Evolutionary conservation across 768 basidiomycete species (phyloP).

Genomic region (Clitopilus hobsonii): DNA sequence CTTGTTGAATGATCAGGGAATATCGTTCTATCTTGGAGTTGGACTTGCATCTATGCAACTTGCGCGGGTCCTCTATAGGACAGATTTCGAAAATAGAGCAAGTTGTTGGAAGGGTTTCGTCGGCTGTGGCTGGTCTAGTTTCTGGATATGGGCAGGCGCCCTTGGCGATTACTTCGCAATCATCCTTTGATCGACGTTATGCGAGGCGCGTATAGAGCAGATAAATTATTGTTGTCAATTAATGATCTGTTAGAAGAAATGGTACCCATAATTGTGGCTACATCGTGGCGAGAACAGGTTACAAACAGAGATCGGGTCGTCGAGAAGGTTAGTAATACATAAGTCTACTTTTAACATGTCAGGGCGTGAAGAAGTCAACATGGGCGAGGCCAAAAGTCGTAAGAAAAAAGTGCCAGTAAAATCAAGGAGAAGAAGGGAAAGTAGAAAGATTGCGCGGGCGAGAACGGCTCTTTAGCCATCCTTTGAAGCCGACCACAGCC

Average conservation of each 20-base stretch:
- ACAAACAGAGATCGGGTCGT: not conserved
- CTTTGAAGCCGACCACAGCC: constrained; percentile 72
- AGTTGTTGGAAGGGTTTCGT: constrained; percentile 92
- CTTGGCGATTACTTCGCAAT: constrained; percentile 54
- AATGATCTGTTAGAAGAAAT: constrained; percentile 7
- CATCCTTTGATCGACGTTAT: constrained; percentile 4
- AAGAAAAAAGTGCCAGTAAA: not conserved
- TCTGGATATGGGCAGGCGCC: constrained; percentile 83
- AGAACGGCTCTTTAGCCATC: constrained; percentile 57
- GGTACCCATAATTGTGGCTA: constrained; percentile 4
- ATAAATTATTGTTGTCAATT: constrained; percentile 3
- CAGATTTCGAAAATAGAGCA: constrained; percentile 67
- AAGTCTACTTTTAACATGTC: not conserved
- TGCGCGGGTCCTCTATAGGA: constrained; percentile 65
- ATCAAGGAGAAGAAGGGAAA: constrained; percentile 10
- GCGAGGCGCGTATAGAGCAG: not conserved
- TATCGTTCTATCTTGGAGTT: constrained; percentile 76
- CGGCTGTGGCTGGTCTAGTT: constrained; percentile 84
- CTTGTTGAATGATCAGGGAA: constrained; percentile 69
- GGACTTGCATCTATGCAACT: constrained; percentile 73
- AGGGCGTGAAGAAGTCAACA: not conserved
- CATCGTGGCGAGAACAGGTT: not conserved
- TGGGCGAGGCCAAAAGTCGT: not conserved
- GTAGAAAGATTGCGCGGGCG: constrained; percentile 7
- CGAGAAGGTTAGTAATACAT: not conserved